Conservation (phyloP, 495 filamentous ascomycete species). For the Talaromyces trachyspermus region DNA sequence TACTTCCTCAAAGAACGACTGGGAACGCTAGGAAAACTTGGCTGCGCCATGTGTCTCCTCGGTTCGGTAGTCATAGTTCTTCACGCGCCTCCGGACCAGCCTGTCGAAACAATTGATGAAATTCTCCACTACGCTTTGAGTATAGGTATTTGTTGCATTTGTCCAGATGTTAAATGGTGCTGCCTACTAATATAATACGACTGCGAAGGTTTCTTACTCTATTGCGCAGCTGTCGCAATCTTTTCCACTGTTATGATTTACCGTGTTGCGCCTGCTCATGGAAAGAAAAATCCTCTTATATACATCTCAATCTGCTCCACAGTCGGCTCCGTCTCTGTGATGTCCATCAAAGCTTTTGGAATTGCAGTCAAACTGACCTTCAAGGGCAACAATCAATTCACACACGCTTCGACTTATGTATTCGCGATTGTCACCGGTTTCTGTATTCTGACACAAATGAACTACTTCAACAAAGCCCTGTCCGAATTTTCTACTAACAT, state of each 20-base stretch:
- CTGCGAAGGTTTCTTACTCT: constrained; percentile 90
- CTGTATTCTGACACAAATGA: constrained; percentile 98
- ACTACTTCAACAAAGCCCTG: constrained; percentile 98
- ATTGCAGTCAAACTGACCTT: constrained; percentile 94
- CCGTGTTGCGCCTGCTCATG: constrained; percentile 76
- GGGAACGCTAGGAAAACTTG: constrained; percentile 82
- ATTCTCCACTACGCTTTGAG: constrained; percentile 83
- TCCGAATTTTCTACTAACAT: constrained; percentile 95
- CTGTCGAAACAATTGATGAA: constrained; percentile 78
- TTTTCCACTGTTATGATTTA: constrained; percentile 96
- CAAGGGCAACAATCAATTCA: constrained; percentile 86
- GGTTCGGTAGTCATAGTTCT: constrained; percentile 96
- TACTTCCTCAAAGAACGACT: constrained; percentile 89
- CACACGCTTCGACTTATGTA: constrained; percentile 88
- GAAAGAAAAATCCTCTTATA: constrained; percentile 89
- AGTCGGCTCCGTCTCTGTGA: constrained; percentile 92
- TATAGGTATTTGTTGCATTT: constrained; percentile 55
- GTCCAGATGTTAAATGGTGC: neutral
- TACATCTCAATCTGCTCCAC: constrained; percentile 96
- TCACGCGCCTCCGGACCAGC: constrained; percentile 89
- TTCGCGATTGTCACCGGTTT: constrained; percentile 88
- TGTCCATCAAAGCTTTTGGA: constrained; percentile 97
- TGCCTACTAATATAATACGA: too few relatives aligned
- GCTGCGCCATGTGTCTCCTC: constrained; percentile 92
- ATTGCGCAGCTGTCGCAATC: constrained; percentile 64